Evolutionary conservation across 164 flowering plant genomes (phyloP).

Genomic region (Magnolia kwangsiensis): DNA sequence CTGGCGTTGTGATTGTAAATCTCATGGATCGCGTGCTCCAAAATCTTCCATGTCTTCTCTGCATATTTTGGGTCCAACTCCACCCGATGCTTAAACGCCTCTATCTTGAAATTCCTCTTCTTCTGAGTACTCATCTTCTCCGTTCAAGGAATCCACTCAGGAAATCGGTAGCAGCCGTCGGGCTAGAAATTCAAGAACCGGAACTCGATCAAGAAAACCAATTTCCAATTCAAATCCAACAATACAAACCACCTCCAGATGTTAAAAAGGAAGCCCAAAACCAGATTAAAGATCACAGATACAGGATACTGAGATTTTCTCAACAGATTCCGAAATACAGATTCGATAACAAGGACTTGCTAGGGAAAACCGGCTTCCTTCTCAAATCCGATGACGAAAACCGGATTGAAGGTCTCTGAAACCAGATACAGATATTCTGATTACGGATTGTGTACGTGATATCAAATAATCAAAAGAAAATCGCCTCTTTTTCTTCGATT

Average conservation of each 20-base stretch:
- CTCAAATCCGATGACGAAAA: not conserved
- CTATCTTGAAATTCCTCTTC: constrained; percentile 87
- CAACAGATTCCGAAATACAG: too few relatives aligned
- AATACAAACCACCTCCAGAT: not conserved
- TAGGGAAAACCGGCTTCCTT: not conserved
- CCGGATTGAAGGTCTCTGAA: not conserved
- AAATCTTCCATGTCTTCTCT: constrained; percentile 87
- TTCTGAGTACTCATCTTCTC: constrained; percentile 60
- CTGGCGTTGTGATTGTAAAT: constrained; percentile 96
- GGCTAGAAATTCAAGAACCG: not conserved
- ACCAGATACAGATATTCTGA: not conserved
- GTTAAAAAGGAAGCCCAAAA: not conserved
- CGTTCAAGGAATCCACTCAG: not conserved
- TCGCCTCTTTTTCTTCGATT: not conserved
- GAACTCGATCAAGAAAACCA: not conserved
- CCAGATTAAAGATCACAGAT: too few relatives aligned
- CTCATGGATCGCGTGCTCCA: constrained; percentile 95
- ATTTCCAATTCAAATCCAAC: not conserved
- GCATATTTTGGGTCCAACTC: constrained; percentile 94
- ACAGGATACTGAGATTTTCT: too few relatives aligned
- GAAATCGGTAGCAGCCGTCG: too few relatives aligned
- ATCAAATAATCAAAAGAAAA: not conserved
- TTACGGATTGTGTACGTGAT: not conserved
- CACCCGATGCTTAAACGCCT: constrained; percentile 82
- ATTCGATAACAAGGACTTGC: not conserved